Evolutionary conservation across 169 alveolate species (phyloP).

Genomic region (Amoebophrya sp.): DNA sequence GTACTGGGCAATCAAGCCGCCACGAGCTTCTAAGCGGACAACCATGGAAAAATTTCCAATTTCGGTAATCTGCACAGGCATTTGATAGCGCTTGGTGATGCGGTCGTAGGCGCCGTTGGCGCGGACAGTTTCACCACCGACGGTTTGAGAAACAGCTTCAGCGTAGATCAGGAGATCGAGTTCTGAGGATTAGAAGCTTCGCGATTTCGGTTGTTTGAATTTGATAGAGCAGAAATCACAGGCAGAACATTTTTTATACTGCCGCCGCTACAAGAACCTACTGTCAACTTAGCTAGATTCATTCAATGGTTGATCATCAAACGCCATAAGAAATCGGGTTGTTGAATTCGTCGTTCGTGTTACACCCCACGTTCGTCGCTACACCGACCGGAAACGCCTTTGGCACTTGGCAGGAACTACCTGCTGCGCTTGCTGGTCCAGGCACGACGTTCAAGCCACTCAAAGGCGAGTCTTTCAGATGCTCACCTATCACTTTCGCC

Average conservation of each 20-base stretch:
- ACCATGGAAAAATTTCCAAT: not conserved
- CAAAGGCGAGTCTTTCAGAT: not conserved
- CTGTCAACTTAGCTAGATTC: too few species aligned
- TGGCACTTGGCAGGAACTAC: not conserved
- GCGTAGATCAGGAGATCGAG: not conserved
- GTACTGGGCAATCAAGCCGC: conserved; percentile 26
- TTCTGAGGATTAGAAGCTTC: too few species aligned
- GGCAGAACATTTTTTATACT: too few species aligned
- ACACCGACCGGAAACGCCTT: not conserved
- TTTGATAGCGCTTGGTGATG: not conserved
- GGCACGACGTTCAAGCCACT: not conserved
- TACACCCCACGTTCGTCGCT: not conserved
- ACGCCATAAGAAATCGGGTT: too few species aligned
- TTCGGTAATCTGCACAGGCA: not conserved
- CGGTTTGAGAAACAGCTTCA: not conserved
- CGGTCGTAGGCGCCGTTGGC: not conserved
- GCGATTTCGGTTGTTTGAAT: too few species aligned
- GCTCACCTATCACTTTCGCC: conserved; percentile 24
- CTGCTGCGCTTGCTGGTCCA: not conserved
- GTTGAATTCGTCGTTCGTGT: not conserved
- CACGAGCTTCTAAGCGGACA: not conserved
- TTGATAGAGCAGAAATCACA: too few species aligned
- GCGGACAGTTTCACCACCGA: not conserved
- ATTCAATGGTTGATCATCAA: too few species aligned
- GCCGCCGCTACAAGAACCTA: too few species aligned